Percentiles rank a stretch among this genome's conserved stretches.
Evolutionary conservation across 2,329 filamentous ascomycete species (phyloP).

Genomic region (Colletotrichum sidae): DNA sequence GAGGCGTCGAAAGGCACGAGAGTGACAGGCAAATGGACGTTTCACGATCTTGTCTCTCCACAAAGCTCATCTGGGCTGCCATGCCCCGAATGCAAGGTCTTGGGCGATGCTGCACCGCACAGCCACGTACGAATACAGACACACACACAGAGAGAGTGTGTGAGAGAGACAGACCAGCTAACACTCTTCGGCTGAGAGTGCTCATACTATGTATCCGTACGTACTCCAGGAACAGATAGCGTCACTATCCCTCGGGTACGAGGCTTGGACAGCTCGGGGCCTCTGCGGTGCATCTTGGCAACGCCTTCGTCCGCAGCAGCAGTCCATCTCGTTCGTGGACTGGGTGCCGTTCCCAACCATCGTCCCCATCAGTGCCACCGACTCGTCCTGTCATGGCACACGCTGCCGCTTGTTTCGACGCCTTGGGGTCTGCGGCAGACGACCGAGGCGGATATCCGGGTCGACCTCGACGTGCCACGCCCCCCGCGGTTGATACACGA

Average conservation of each 20-base stretch:
- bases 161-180: no score
- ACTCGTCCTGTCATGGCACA: conserved; percentile 29
- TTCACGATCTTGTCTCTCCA: conserved; percentile 35
- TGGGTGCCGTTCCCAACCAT: no score
- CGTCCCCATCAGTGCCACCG: conserved; percentile 20
- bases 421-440: conserved; percentile 4
- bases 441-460: conserved; percentile 35
- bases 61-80: neutral
- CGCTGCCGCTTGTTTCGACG: conserved; percentile 27
- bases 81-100: conserved; percentile 26
- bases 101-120: conserved; percentile 19
- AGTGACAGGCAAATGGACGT: conserved; percentile 29
- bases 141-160: conserved; percentile 2
- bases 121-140: conserved; percentile 21
- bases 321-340: no score
- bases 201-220: conserved; percentile 1
- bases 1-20: conserved; percentile 16
- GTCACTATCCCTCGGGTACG: conserved; percentile 30
- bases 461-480: conserved; percentile 11
- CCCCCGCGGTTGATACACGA: conserved; percentile 1
- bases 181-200: neutral
- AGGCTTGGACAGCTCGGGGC: conserved; percentile 37
- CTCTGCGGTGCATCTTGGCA: conserved; percentile 35
- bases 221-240: conserved; percentile 22
- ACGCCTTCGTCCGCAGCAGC: conserved; percentile 29